phyloP scores from a whole-genome alignment of 2,329 filamentous ascomycete genomes.

The Furcasterigmium furcatum region DNA sequence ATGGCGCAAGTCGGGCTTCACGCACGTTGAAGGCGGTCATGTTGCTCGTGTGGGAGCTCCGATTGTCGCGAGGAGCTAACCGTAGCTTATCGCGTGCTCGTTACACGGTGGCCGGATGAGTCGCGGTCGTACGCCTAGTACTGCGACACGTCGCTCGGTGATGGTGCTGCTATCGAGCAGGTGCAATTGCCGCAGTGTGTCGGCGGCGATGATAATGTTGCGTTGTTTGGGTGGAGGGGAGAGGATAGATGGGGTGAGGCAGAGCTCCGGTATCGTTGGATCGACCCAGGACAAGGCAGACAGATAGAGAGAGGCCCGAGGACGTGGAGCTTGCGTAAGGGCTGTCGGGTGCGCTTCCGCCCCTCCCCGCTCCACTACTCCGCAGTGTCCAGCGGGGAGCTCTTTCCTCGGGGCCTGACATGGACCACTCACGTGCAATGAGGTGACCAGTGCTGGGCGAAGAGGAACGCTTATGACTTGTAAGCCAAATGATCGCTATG shows the following conservation, averaged over 20 bases:
- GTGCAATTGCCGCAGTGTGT: background rate
- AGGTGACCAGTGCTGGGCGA: no score
- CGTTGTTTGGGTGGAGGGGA: background rate
- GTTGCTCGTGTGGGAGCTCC: constrained; percentile 14
- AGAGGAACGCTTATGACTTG: no score
- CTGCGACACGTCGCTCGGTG: background rate
- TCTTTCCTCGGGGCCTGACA: no score
- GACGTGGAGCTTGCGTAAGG: background rate
- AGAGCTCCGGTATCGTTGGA: background rate
- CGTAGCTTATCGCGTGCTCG: constrained; percentile 2
- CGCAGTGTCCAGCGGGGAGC: no score
- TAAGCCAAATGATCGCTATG: no score
- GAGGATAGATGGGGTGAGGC: background rate
- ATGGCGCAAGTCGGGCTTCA: constrained; percentile 2
- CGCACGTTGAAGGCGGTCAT: constrained; percentile 39
- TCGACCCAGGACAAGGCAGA: background rate
- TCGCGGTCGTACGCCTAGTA: background rate
- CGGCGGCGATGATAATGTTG: background rate
- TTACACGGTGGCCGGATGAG: background rate
- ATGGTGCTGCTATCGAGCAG: background rate
- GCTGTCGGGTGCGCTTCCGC: no score
- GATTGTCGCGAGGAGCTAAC: constrained; percentile 1
- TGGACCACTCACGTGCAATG: no score
- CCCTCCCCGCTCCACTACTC: no score
- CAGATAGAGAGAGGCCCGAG: background rate